Conservation (phyloP, 495 filamentous ascomycete species). For the Hyaloscypha bicolor region DNA sequence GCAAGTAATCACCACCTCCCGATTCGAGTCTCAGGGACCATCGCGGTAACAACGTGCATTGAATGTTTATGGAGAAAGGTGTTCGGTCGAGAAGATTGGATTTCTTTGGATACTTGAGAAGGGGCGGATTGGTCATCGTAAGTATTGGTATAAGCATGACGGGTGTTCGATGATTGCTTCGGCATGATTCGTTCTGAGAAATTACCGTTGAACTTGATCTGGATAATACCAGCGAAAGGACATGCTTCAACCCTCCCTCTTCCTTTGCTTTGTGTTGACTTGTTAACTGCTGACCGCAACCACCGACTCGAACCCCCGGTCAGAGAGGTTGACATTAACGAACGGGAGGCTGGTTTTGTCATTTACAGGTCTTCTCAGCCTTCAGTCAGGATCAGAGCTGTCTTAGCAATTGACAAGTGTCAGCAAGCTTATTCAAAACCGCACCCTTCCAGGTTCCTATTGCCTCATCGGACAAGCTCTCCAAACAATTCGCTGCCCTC, state of each 20-base stretch:
- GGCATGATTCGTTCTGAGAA: slow-evolving; percentile 31
- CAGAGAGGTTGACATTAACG: no score
- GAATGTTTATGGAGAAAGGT: neutral
- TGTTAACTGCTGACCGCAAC: neutral
- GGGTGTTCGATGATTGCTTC: slow-evolving; percentile 43
- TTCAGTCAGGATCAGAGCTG: no score
- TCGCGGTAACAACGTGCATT: neutral
- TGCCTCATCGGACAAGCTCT: no score
- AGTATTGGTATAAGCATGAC: slow-evolving; percentile 36
- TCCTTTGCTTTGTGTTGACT: slow-evolving; percentile 1
- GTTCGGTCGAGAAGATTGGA: neutral
- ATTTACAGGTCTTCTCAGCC: no score
- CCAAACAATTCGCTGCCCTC: no score
- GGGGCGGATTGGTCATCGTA: slow-evolving; percentile 1
- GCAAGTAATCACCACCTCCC: neutral
- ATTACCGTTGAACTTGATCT: slow-evolving; percentile 28
- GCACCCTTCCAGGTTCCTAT: no score
- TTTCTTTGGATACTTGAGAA: neutral
- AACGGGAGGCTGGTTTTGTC: no score
- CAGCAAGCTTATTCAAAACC: no score
- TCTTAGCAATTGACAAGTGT: no score
- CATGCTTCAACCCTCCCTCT: slow-evolving; percentile 13
- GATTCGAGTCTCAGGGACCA: neutral
- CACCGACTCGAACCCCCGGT: no score
- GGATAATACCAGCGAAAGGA: slow-evolving; percentile 28